Evolutionary conservation across 202 grass and related monocot species (phyloP).

Genomic region (Carex sylvatica): DNA sequence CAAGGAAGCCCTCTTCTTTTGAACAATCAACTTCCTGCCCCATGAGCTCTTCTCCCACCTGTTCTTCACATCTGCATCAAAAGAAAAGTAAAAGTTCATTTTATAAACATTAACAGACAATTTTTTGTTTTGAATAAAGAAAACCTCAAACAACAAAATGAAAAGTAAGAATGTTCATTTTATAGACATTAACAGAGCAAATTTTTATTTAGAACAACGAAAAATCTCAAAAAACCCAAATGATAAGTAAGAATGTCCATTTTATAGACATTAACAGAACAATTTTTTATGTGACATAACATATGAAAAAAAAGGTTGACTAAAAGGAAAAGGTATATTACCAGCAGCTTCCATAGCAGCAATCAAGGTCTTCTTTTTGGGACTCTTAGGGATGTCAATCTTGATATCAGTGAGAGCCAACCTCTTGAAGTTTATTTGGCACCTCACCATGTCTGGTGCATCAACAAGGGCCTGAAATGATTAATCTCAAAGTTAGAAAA

Average conservation of each 20-base stretch:
- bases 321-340: neutral
- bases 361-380: slow-evolving; percentile 63
- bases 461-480: slow-evolving; percentile 29
- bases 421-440: slow-evolving; percentile 81
- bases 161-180: no score
- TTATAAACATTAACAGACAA: neutral
- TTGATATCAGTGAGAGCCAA: slow-evolving; percentile 71
- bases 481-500: neutral
- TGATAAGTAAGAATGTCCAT: no score
- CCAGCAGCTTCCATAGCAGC: slow-evolving; percentile 87
- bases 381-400: slow-evolving; percentile 69
- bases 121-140: neutral
- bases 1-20: slow-evolving; percentile 51
- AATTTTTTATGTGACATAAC: neutral
- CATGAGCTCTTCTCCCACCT: slow-evolving; percentile 91
- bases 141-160: neutral
- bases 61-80: slow-evolving; percentile 54
- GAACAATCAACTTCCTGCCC: slow-evolving; percentile 79
- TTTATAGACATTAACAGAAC: neutral
- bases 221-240: no score
- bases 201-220: no score
- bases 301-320: neutral
- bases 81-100: neutral
- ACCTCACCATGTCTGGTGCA: slow-evolving; percentile 63
- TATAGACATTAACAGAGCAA: no score